Evolutionary conservation across 2,329 filamentous ascomycete species (phyloP).

Genomic region (Ascosphaera aggregata): DNA sequence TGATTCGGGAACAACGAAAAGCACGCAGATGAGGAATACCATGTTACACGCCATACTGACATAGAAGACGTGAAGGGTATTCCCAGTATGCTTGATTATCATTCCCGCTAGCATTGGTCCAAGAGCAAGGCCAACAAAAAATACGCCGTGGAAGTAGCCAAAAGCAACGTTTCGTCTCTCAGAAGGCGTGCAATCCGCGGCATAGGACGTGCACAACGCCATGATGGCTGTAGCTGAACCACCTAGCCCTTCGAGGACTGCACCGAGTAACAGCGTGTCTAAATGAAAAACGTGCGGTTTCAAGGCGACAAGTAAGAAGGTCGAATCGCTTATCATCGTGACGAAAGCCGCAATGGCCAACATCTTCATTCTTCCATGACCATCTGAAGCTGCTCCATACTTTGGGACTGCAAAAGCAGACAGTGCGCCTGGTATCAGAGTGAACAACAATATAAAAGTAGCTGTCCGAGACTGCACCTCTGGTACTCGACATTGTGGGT

Average conservation of each 20-base stretch:
- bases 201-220: slow-evolving; percentile 63
- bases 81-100: slow-evolving; percentile 52
- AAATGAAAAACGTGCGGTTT: slow-evolving; percentile 52
- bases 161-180: slow-evolving; percentile 61
- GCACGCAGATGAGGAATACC: slow-evolving; percentile 48
- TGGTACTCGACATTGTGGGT: slow-evolving; percentile 57
- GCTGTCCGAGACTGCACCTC: slow-evolving; percentile 58
- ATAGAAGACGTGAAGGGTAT: slow-evolving; percentile 66
- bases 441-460: slow-evolving; percentile 54
- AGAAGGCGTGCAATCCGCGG: slow-evolving; percentile 66
- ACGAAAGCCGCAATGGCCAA: slow-evolving; percentile 52
- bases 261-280: slow-evolving; percentile 55
- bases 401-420: slow-evolving; percentile 65
- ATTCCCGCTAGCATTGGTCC: slow-evolving; percentile 66
- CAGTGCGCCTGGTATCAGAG: slow-evolving; percentile 48
- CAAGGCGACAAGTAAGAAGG: slow-evolving; percentile 56
- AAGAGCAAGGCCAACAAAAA: slow-evolving; percentile 73
- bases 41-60: slow-evolving; percentile 48
- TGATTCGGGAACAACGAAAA: slow-evolving; percentile 61
- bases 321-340: slow-evolving; percentile 47
- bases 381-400: slow-evolving; percentile 65
- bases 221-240: slow-evolving; percentile 76
- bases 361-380: slow-evolving; percentile 55
- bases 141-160: slow-evolving; percentile 69
- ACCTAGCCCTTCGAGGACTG: slow-evolving; percentile 56